phyloP scores from a whole-genome alignment of 495 filamentous ascomycete species.

The Aspergillus sclerotiicarbonarius region DNA sequence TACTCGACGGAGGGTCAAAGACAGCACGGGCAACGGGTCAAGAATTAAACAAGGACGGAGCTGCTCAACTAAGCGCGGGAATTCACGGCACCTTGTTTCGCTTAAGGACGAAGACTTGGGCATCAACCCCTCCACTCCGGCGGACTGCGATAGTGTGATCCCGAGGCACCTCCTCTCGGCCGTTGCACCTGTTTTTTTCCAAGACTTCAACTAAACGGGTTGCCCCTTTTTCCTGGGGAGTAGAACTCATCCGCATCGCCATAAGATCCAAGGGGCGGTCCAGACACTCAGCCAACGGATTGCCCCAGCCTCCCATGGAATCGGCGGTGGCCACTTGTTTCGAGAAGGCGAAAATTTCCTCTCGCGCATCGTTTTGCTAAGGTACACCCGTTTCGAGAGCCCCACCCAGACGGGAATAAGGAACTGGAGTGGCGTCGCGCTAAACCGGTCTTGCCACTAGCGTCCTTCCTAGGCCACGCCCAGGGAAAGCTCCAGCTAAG shows the following conservation, averaged over 20 bases:
- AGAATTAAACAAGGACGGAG: not conserved
- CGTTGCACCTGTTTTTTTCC: not conserved
- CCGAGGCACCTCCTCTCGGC: conserved; percentile 13
- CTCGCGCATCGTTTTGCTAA: not conserved
- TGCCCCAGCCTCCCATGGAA: conserved; percentile 9
- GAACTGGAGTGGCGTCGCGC: conserved; percentile 27
- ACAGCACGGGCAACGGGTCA: too few relatives aligned
- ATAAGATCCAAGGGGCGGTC: too few relatives aligned
- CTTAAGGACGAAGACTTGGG: conserved; percentile 22
- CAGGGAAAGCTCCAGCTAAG: conserved; percentile 21
- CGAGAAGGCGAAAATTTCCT: conserved; percentile 2
- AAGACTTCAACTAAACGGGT: not conserved
- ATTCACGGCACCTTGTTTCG: conserved; percentile 21
- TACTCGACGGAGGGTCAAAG: not conserved
- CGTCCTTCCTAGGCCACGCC: conserved; percentile 2
- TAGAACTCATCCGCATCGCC: not conserved
- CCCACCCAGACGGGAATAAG: conserved; percentile 24
- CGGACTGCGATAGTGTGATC: conserved; percentile 12
- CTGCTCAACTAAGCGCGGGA: conserved; percentile 10
- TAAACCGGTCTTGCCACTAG: conserved; percentile 22
- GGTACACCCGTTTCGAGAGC: conserved; percentile 14
- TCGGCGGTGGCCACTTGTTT: conserved; percentile 7
- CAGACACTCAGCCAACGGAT: not conserved
- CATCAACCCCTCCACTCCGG: conserved; percentile 22
- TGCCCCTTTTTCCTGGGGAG: not conserved